Percentiles rank a stretch among this genome's conserved stretches.
These are phyloP conservation scores for Chenopodium album DNA, from an alignment of 148 eudicot species.

Conservation along the genomic window DNA sequence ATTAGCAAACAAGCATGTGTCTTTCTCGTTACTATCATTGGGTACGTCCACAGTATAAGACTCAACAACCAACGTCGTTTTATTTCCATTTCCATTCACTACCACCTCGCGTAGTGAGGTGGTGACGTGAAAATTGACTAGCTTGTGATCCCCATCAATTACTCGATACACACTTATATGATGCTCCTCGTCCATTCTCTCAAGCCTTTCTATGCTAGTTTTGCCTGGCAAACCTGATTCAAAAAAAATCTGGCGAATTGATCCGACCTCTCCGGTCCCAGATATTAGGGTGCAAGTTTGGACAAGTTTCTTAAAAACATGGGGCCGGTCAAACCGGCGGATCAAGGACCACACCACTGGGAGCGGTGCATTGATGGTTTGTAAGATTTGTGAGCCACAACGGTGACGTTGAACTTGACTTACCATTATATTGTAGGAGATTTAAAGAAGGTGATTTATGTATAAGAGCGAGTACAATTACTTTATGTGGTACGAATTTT, in stretches of 20 bases:
- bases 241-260: not conserved
- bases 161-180: conserved; percentile 36
- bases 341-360: conserved; percentile 15
- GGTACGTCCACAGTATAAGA: conserved; percentile 52
- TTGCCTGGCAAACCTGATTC: conserved; percentile 10
- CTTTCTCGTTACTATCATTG: conserved; percentile 36
- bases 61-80: conserved; percentile 39
- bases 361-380: conserved; percentile 15
- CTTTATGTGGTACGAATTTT: too few species aligned
- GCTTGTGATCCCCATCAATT: conserved; percentile 44
- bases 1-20: conserved; percentile 42
- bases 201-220: conserved; percentile 10
- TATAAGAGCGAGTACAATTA: too few species aligned
- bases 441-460: too few species aligned
- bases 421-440: not conserved
- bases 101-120: conserved; percentile 20
- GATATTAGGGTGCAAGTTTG: not conserved
- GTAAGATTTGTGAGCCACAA: not conserved
- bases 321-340: conserved; percentile 18
- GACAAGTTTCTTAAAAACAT: not conserved
- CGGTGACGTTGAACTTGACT: not conserved
- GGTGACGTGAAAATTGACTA: conserved; percentile 32
- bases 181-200: conserved; percentile 8
- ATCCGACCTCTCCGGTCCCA: conserved; percentile 5
- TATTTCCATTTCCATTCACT: not conserved